phyloP scores from a whole-genome alignment of 495 filamentous ascomycete species.

The Echria macrotheca region DNA sequence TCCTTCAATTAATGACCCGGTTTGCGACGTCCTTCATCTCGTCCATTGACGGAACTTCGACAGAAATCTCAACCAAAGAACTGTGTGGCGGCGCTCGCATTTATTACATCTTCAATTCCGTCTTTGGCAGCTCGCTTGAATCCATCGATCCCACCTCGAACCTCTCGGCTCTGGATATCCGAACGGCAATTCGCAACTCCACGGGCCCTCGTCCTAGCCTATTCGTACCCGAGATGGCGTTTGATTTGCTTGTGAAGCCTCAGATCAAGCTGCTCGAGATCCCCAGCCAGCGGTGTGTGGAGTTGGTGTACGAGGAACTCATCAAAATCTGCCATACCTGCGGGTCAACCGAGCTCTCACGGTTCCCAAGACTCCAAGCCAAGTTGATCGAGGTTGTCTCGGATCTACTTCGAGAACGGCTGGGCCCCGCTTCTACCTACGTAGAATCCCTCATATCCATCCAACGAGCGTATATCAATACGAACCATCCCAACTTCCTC shows the following conservation, averaged over 20 bases:
- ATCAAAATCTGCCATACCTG: conserved; percentile 99
- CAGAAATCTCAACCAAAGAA: conserved; percentile 98
- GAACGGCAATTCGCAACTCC: conserved; percentile 97
- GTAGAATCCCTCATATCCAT: conserved; percentile 96
- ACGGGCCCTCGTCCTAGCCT: conserved; percentile 92
- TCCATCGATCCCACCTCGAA: conserved; percentile 93
- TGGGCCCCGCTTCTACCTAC: conserved; percentile 83
- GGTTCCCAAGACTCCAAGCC: conserved; percentile 89
- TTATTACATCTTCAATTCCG: conserved; percentile 99
- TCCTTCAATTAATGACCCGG: conserved; percentile 95
- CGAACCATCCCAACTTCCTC: conserved; percentile 97
- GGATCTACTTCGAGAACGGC: conserved; percentile 84
- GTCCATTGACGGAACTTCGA: conserved; percentile 96
- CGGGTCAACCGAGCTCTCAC: conserved; percentile 84
- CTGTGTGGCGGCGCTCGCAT: conserved; percentile 94
- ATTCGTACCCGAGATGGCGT: conserved; percentile 95
- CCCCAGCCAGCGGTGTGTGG: conserved; percentile 94
- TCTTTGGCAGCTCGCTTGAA: conserved; percentile 95
- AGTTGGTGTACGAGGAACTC: conserved; percentile 96
- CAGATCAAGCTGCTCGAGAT: conserved; percentile 96
- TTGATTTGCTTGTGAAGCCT: conserved; percentile 95
- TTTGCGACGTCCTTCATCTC: conserved; percentile 98
- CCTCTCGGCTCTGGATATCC: conserved; percentile 91
- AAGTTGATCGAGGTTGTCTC: conserved; percentile 99
- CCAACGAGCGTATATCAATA: conserved; percentile 98